A percentile compares a stretch with the other conserved stretches of the same genome.
Evolutionary conservation across 805 yeast species (phyloP).

Genomic region (Blastobotrys americana): DNA sequence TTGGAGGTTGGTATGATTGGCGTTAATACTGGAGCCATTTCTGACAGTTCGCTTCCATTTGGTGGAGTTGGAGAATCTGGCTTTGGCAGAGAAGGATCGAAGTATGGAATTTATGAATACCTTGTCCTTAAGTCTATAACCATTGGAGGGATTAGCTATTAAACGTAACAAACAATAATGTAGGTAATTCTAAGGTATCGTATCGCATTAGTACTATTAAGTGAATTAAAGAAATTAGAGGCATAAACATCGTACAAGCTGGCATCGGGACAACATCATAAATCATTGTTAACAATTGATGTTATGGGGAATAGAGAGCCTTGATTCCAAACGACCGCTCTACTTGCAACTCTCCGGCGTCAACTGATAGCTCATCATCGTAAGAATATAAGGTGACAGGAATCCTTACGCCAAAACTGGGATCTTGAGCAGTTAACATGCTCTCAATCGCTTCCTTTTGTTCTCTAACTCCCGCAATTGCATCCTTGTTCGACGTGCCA

Average conservation of each 20-base stretch:
- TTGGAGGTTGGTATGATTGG: conserved; percentile 78
- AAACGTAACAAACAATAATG: too few species aligned
- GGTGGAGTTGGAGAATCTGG: conserved; percentile 92
- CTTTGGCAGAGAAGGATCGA: conserved; percentile 82
- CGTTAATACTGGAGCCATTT: conserved; percentile 64
- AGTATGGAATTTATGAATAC: conserved; percentile 77
- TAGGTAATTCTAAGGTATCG: too few species aligned
- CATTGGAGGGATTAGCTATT: conserved; percentile 12
- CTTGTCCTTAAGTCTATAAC: conserved; percentile 76
- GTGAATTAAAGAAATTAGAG: too few species aligned
- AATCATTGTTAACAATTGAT: neutral
- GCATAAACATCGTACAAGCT: too few species aligned
- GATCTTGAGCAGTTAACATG: conserved; percentile 36
- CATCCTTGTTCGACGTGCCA: conserved; percentile 62
- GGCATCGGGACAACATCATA: too few species aligned
- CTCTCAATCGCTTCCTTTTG: conserved; percentile 61
- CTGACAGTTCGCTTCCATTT: conserved; percentile 49
- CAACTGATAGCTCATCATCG: conserved; percentile 20
- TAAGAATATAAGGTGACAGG: conserved; percentile 17
- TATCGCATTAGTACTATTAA: too few species aligned
- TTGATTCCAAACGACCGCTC: conserved; percentile 19
- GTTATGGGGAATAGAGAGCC: conserved; percentile 7
- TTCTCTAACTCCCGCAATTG: conserved; percentile 62
- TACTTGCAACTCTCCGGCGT: conserved; percentile 18
- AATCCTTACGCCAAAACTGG: conserved; percentile 7